phyloP scores from a whole-genome alignment of 208 protist genomes.

The Entamoeba nuttalli region DNA sequence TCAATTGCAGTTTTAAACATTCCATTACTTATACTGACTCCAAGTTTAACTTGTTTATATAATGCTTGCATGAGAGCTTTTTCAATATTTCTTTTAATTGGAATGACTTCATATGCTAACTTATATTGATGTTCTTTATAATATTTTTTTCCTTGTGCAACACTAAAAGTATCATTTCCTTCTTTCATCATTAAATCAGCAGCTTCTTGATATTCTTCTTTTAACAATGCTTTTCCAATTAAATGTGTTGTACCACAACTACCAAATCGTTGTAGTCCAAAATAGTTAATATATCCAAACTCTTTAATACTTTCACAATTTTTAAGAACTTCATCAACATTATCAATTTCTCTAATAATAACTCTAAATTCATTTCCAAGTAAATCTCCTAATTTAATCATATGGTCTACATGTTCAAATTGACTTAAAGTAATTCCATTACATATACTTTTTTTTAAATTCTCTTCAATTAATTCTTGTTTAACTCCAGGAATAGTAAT shows the following conservation, averaged over 20 bases:
- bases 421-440: background rate
- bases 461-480: background rate
- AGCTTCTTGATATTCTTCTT: background rate
- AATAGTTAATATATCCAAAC: conserved; percentile 2
- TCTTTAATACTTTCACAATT: background rate
- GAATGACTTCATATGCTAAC: background rate
- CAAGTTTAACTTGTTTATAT: background rate
- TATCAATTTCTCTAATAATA: background rate
- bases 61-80: background rate
- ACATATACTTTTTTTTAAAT: background rate
- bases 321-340: background rate
- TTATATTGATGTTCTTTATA: background rate
- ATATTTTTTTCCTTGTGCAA: background rate
- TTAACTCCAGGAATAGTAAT: background rate
- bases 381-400: background rate
- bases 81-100: background rate
- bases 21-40: background rate
- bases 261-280: conserved; percentile 2
- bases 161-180: background rate
- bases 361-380: background rate
- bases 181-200: background rate
- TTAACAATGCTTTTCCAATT: background rate
- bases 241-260: background rate
- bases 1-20: background rate
- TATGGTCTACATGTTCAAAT: background rate